Base-by-base conservation (phyloP, 2,329 filamentous ascomycete genomes). In the Didymellaceae sp. region DNA sequence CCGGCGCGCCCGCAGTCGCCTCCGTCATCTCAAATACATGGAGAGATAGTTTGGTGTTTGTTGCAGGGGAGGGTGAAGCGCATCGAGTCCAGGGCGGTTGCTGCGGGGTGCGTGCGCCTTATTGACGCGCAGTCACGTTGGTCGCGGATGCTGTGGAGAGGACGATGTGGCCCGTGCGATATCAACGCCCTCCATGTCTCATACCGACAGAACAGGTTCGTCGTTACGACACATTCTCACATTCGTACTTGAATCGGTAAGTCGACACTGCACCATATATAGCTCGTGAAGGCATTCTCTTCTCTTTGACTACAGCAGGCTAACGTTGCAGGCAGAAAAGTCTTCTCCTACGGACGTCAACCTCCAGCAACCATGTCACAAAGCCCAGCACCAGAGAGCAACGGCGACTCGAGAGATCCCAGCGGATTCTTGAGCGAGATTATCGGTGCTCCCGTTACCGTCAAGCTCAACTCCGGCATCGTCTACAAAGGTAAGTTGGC, bases 401-500 rank as follows among this genome's bases (percentile, higher is more conserved):
- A 81, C 56, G 76, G 75, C 52, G 90, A 94, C 75, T 89, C 90
- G 57, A 93, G 91, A 74, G 94, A 99, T 74, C 94, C 94, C 4
- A 96, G 92, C 10, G 87, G 89, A 61, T 99, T 99, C 75, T 81
- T 99, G 52, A 86, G 89, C 74, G 91, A 96, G 71, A 96, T 99
- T 71, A 96, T 96, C 68, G 92, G 93, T 54, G 90, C 91, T 58
- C 86, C 91, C 28, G 94, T 99, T 61, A 95, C 91, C 1, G 93
- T 99, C 61, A 97, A 97, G 79, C 83, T 99, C 63, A 99, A 99
- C 78, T 97, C 92, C n/a, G 94, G 94, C 45, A 91, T 97, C 54
- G 87, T 97, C 57, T 99, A 97, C 82, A 97, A 94, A 83, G 94
- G 93, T 93, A 67, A 10, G 52, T 55, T 6, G 26, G 13, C 42